Base-by-base conservation (phyloP, 805 yeast species). In the Yarrowia sp. region DNA sequence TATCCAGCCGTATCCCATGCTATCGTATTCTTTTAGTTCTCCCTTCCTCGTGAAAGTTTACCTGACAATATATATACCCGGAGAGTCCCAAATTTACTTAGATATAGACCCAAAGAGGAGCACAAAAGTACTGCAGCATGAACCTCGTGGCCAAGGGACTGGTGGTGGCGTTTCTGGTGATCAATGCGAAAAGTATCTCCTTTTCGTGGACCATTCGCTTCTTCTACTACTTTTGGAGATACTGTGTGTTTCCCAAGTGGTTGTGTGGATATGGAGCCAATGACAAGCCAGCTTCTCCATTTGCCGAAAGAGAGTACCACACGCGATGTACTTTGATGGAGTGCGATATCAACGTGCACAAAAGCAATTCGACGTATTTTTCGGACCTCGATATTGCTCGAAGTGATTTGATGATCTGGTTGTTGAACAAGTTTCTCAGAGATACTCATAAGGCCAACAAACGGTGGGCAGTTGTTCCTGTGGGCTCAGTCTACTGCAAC, bases 261-360 rank as follows among this genome's bases (percentile, higher is more conserved):
- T 9, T 24, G 14, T 4, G 8, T 26, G 56, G 56, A 7, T 61
- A 44, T 28, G 38, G n/a, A 6, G 19, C 24, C 9, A 17, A 19
- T 6, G 63, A 58, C 36, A 66, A 56, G 48, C 68, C 73, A 17
- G 64, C 67, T 40, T 64, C 70, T 56, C 62, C 71, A 41, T 86
- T 86, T 72, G 77, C 79, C 12, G 78, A 81, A 48, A 71, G 78
- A 0, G 70, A 73, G 14, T 78, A 78, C 68, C 68, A 73, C 22
- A 82, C 92, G 0, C 84, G 83, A 66, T 89, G 88, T 30, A 86
- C 93, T 0, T 85, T 89, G 8, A 76, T 89, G 71, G 98, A 92
- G 72, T 85, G 90, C 72, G 98, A 92, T 75, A 83, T 89, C 78
- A 90, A 90, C 72, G 70, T 91, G 54, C 98, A 92, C 78, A 93